Percentiles rank a stretch among this genome's conserved stretches.
Evolutionary conservation across 805 yeast genomes (phyloP).

Genomic region (Ogataea haglerorum): DNA sequence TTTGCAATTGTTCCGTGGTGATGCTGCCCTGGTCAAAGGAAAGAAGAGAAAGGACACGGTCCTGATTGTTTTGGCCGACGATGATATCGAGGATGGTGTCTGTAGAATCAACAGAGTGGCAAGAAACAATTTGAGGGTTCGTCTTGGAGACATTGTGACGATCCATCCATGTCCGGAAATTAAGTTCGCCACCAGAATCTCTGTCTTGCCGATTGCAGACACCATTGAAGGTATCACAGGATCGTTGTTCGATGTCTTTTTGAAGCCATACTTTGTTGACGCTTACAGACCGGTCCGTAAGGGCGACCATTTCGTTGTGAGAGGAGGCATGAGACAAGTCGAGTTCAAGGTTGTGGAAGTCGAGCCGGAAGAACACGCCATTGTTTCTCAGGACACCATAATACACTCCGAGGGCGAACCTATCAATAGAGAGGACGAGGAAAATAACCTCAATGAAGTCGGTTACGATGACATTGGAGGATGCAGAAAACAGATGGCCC

Average conservation of each 20-base stretch:
- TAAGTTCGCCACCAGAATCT: slow-evolving; percentile 92
- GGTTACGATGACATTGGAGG: slow-evolving; percentile 99
- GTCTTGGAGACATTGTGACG: slow-evolving; percentile 89
- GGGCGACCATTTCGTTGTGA: slow-evolving; percentile 92
- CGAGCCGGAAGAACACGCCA: slow-evolving; percentile 95
- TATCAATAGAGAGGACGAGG: slow-evolving; percentile 96
- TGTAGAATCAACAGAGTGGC: slow-evolving; percentile 94
- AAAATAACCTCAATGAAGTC: slow-evolving; percentile 91
- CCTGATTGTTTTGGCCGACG: slow-evolving; percentile 91
- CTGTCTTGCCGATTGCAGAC: slow-evolving; percentile 95
- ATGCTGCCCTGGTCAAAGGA: slow-evolving; percentile 95
- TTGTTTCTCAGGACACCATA: slow-evolving; percentile 96
- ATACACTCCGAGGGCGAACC: slow-evolving; percentile 99
- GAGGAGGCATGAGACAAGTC: slow-evolving; percentile 99
- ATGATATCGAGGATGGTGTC: slow-evolving; percentile 93
- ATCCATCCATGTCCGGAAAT: slow-evolving; percentile 97
- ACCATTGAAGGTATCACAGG: slow-evolving; percentile 98
- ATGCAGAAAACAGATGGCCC: slow-evolving; percentile 99
- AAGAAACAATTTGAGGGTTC: slow-evolving; percentile 88
- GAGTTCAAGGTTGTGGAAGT: slow-evolving; percentile 98
- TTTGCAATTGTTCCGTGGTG: slow-evolving; percentile 94
- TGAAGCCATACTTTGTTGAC: slow-evolving; percentile 97
- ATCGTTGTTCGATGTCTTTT: slow-evolving; percentile 89
- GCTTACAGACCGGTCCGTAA: slow-evolving; percentile 98
- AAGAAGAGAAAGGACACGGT: slow-evolving; percentile 98